A percentile compares a stretch with the other conserved stretches of the same genome.
These are phyloP conservation scores for Podila minutissima DNA, from an alignment of 192 early-diverging fungal genomes.

Conservation along the genomic window DNA sequence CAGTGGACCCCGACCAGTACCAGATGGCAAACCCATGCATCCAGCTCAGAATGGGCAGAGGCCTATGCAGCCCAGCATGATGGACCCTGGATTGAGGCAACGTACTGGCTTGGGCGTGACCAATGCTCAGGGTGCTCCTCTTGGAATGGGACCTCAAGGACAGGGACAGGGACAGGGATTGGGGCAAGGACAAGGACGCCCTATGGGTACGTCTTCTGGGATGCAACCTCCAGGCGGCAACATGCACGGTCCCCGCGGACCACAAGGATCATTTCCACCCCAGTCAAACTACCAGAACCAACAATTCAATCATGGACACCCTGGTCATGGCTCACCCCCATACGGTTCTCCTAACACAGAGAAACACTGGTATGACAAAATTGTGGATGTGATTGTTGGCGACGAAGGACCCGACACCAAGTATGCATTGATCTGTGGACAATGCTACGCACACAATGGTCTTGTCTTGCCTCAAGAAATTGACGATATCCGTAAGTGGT, in stretches of 20 bases:
- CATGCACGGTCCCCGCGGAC: conserved; percentile 17
- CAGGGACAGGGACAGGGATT: neutral
- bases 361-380: conserved; percentile 87
- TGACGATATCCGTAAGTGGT: conserved; percentile 68
- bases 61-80: conserved; percentile 28
- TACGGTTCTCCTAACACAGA: conserved; percentile 10
- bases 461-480: conserved; percentile 86
- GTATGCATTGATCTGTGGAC: conserved; percentile 93
- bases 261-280: conserved; percentile 19
- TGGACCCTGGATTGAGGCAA: conserved; percentile 44
- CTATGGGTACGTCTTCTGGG: conserved; percentile 22
- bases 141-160: neutral
- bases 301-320: neutral
- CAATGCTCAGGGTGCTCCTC: conserved; percentile 21
- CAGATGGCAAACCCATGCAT: conserved; percentile 16
- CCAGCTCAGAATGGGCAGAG: conserved; percentile 37
- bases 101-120: conserved; percentile 32
- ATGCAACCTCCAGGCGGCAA: conserved; percentile 11
- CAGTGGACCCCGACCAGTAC: conserved; percentile 20
- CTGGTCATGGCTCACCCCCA: conserved; percentile 15
- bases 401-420: conserved; percentile 89
- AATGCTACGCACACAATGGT: conserved; percentile 94
- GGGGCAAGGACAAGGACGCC: conserved; percentile 22
- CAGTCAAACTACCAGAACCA: neutral
- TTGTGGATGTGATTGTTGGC: conserved; percentile 93